Evolutionary conservation across 371 early-diverging fungal genomes (phyloP).

Genomic region (Apophysomyces ossiformis): DNA sequence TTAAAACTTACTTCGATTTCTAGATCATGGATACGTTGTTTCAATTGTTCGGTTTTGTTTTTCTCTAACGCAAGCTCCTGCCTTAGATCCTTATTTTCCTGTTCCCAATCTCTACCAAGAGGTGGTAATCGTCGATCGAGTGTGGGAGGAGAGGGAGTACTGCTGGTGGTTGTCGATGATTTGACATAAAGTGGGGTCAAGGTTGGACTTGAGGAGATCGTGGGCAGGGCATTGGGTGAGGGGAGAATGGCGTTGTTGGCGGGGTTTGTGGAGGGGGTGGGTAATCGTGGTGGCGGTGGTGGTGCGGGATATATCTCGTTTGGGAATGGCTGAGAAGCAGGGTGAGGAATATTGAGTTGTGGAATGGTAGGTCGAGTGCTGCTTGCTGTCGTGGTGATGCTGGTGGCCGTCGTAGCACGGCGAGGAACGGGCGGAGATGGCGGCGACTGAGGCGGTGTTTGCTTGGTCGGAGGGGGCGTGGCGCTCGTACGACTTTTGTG

Average conservation of each 20-base stretch:
- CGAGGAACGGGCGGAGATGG: conserved; percentile 9
- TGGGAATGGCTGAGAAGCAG: conserved; percentile 9
- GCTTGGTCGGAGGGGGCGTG: conserved; percentile 11
- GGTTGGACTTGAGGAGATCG: background rate
- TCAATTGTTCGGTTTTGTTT: background rate
- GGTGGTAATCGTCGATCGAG: conserved; percentile 2
- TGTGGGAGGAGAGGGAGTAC: conserved; percentile 1
- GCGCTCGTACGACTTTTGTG: conserved; percentile 8
- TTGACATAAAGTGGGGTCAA: background rate
- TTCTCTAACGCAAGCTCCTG: conserved; percentile 7
- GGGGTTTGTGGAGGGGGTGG: background rate
- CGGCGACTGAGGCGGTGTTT: conserved; percentile 10
- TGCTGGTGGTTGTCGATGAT: background rate
- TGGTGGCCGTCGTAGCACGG: background rate
- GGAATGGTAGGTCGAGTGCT: background rate
- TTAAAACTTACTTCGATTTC: conserved; percentile 11
- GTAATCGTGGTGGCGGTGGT: conserved; percentile 9
- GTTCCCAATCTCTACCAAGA: conserved; percentile 4
- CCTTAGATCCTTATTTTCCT: conserved; percentile 7
- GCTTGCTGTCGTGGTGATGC: too few species aligned
- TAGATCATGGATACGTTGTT: conserved; percentile 16
- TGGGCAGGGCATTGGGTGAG: background rate
- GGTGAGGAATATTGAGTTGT: conserved; percentile 12
- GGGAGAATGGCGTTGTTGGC: background rate
- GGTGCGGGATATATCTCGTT: conserved; percentile 9